These are phyloP conservation scores for Penicillium taxi DNA, from an alignment of 495 filamentous ascomycete species.

Conservation along the genomic window DNA sequence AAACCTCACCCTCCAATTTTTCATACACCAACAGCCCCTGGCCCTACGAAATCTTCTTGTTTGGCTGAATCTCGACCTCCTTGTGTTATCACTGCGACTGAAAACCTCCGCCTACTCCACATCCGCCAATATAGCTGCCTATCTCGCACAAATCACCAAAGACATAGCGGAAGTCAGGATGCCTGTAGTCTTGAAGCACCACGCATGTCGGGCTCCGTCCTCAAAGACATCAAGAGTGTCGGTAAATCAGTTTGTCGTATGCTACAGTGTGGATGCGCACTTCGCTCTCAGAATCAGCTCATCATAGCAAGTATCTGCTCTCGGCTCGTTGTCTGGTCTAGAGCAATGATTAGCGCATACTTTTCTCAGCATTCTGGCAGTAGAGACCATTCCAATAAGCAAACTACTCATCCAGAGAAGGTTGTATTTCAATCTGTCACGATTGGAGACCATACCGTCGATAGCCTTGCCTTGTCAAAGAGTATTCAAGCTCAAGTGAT, in stretches of 20 bases:
- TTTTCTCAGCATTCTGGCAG: not conserved
- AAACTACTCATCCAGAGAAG: not conserved
- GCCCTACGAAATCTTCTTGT: not conserved
- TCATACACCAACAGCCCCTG: not conserved
- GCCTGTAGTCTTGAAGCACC: not conserved
- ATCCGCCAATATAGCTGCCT: conserved; percentile 2
- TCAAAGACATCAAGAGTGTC: conserved; percentile 5
- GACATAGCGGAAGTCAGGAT: not conserved
- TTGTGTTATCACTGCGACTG: conserved; percentile 7
- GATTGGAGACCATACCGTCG: conserved; percentile 6
- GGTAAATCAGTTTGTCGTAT: conserved; percentile 8
- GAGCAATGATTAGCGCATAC: conserved; percentile 4
- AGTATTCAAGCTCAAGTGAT: conserved; percentile 3
- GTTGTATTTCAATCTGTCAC: conserved; percentile 3
- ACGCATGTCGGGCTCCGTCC: conserved; percentile 7
- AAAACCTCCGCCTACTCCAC: conserved; percentile 5
- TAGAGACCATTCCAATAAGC: no score
- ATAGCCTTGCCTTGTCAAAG: not conserved
- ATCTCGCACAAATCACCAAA: not conserved
- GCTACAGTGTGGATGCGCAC: conserved; percentile 7
- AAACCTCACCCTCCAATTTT: not conserved
- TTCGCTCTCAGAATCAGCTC: conserved; percentile 7
- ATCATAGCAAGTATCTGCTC: conserved; percentile 5
- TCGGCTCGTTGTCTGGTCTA: conserved; percentile 1
- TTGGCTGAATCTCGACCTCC: conserved; percentile 1